Base-by-base conservation (phyloP, 2,329 filamentous ascomycete genomes). In the Talaromyces sp. region DNA sequence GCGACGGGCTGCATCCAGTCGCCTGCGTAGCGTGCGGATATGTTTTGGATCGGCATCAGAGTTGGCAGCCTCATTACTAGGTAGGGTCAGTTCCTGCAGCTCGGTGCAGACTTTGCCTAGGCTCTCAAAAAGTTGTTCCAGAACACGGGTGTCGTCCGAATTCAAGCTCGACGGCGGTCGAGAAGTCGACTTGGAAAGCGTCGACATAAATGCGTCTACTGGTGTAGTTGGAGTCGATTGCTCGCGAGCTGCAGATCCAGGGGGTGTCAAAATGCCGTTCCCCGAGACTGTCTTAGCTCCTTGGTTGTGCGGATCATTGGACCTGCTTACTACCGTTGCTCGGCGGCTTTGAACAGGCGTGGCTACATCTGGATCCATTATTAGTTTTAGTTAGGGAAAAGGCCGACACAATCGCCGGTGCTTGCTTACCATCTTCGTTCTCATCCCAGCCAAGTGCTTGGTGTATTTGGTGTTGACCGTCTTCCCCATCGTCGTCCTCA, bases 1-100 rank as follows among this genome's bases (percentile, higher is more conserved):
- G 57, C 84, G 81, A 62, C 87, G 85, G 5, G 91, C 92, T 57
- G 86, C 84, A 65, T 95, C 90, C 56, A 96, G 81, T 65, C 89
- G 82, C 64, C 88, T 80, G 62, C 91, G 81, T 72, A 89, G 86
- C 61, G 88, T 80, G 58, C 65, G 90, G 84, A 62, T 84, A 75
- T 66, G 81, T 80, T 61, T 82, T 75, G 64, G 76, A 75, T 64
- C 83, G n/a, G 50, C 19, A 3, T 54, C 27, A 26, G 56, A 79
- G 74, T 74, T 88, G 80, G 61, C 46, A 82, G 79, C 63, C 88
- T 31, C 58, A 38, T 26, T 14, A n/a, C 29, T 32, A 21, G 57
- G 41, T 66, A 31, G 69, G 4, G 74, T 75, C 35, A 72, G 74
- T 27, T 69, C 67, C 67, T 84, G 82, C 62, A 85, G 69, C 60